A percentile compares a stretch with the other conserved stretches of the same genome.
These are phyloP conservation scores for Akanthomyces muscarius DNA, from an alignment of 2,329 filamentous ascomycete species.

Conservation along the genomic window DNA sequence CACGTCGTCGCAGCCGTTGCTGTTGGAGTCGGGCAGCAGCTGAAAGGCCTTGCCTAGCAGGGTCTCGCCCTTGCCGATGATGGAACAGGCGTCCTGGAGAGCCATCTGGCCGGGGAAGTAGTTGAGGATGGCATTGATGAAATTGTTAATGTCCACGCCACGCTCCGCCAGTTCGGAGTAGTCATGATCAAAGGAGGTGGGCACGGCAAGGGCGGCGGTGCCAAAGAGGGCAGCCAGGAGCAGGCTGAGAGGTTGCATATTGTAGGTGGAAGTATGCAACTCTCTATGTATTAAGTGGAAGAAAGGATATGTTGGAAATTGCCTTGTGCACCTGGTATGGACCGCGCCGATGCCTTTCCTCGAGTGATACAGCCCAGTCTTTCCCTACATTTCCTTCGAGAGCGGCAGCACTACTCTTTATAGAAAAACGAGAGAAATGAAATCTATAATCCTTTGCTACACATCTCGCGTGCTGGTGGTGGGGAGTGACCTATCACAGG, in stretches of 20 bases:
- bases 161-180: slow-evolving; percentile 3
- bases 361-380: neutral
- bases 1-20: slow-evolving; percentile 25
- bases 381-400: no score
- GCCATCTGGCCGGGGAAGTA: slow-evolving; percentile 20
- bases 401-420: neutral
- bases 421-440: neutral
- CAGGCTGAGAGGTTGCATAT: slow-evolving; percentile 4
- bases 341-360: neutral
- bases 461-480: neutral
- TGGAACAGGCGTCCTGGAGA: slow-evolving; percentile 19
- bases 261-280: neutral
- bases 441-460: neutral
- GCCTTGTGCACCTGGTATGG: neutral
- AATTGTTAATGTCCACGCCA: slow-evolving; percentile 8
- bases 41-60: slow-evolving; percentile 18
- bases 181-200: slow-evolving; percentile 1
- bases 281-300: neutral
- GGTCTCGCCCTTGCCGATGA: slow-evolving; percentile 19
- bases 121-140: slow-evolving; percentile 6
- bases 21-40: slow-evolving; percentile 19
- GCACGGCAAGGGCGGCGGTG: slow-evolving; percentile 6
- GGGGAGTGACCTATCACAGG: neutral
- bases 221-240: slow-evolving; percentile 9
- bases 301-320: neutral